phyloP scores from a whole-genome alignment of 179 eudicot species.

The Gypsophila paniculata region DNA sequence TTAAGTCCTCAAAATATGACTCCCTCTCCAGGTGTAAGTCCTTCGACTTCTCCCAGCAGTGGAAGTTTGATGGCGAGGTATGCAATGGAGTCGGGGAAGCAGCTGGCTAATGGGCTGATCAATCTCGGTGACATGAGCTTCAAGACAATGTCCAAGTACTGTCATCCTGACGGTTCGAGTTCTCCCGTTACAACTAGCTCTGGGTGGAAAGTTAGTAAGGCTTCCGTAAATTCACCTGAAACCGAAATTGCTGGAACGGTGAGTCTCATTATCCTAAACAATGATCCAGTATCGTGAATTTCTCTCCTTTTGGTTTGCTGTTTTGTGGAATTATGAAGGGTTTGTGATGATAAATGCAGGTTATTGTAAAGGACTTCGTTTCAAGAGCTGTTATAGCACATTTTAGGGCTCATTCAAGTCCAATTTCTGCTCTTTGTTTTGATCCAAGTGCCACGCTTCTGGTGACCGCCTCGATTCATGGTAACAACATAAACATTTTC shows the following conservation, averaged over 20 bases:
- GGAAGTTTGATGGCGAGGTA: conserved; percentile 73
- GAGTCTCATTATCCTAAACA: conserved; percentile 18
- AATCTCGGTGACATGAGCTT: conserved; percentile 83
- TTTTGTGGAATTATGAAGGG: conserved; percentile 1
- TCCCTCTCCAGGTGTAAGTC: conserved; percentile 90
- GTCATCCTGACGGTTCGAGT: conserved; percentile 64
- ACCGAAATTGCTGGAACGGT: conserved; percentile 77
- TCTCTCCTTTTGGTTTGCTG: conserved; percentile 7
- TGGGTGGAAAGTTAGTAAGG: conserved; percentile 56
- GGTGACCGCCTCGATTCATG: conserved; percentile 90
- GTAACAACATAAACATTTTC: conserved; percentile 83
- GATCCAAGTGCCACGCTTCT: conserved; percentile 96
- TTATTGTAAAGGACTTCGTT: conserved; percentile 71
- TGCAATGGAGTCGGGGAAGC: conserved; percentile 93
- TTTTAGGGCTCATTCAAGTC: conserved; percentile 91
- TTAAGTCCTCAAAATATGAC: conserved; percentile 83
- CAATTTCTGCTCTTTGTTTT: conserved; percentile 87
- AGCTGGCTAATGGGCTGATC: conserved; percentile 69
- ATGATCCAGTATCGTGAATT: background rate
- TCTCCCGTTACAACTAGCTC: conserved; percentile 54
- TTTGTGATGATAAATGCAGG: conserved; percentile 48
- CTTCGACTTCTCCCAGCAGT: conserved; percentile 74
- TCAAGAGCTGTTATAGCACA: conserved; percentile 71
- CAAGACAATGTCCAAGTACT: conserved; percentile 73
- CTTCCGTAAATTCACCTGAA: conserved; percentile 50